These are phyloP conservation scores for Thecaphora frezii DNA, from an alignment of 1,284 basidiomycete genomes.

Conservation along the genomic window DNA sequence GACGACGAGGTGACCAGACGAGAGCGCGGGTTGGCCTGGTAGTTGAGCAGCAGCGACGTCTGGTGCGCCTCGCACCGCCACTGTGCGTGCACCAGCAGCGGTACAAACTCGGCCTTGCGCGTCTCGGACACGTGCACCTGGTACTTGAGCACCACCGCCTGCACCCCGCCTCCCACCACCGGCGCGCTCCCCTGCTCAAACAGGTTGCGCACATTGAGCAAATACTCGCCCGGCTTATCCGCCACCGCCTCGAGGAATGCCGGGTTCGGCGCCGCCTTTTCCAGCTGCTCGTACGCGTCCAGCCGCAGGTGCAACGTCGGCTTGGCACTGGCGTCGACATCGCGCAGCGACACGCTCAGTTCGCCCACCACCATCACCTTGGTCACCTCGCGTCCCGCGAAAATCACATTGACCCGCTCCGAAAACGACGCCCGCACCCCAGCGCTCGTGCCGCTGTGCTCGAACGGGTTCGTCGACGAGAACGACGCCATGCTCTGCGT, in stretches of 20 bases:
- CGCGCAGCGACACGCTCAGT: slow-evolving; percentile 56
- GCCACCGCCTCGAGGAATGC: slow-evolving; percentile 60
- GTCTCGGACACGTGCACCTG: slow-evolving; percentile 61
- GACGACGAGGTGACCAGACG: slow-evolving; percentile 1
- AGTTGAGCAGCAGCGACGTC: slow-evolving; percentile 63
- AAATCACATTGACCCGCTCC: slow-evolving; percentile 64
- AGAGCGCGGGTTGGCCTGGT: slow-evolving; percentile 55
- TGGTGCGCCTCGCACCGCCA: slow-evolving; percentile 64
- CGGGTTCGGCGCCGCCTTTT: slow-evolving; percentile 64
- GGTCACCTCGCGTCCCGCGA: slow-evolving; percentile 58
- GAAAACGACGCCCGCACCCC: slow-evolving; percentile 58
- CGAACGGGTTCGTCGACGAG: slow-evolving; percentile 36
- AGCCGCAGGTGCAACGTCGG: slow-evolving; percentile 61
- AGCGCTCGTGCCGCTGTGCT: slow-evolving; percentile 19
- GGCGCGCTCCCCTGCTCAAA: slow-evolving; percentile 21
- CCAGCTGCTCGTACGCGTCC: slow-evolving; percentile 62
- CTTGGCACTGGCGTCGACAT: slow-evolving; percentile 9
- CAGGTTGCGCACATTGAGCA: slow-evolving; percentile 61
- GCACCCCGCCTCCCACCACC: slow-evolving; percentile 28
- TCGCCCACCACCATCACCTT: slow-evolving; percentile 64
- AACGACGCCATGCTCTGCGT: slow-evolving; percentile 45
- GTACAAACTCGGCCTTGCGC: slow-evolving; percentile 56
- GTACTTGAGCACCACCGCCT: slow-evolving; percentile 63
- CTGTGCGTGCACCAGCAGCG: slow-evolving; percentile 62
- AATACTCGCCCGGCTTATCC: slow-evolving; percentile 61